Evolutionary conservation across 257 asterid species (phyloP), one percentile per base, ranked within the genome.

Genomic region (Henckelia pumila): DNA sequence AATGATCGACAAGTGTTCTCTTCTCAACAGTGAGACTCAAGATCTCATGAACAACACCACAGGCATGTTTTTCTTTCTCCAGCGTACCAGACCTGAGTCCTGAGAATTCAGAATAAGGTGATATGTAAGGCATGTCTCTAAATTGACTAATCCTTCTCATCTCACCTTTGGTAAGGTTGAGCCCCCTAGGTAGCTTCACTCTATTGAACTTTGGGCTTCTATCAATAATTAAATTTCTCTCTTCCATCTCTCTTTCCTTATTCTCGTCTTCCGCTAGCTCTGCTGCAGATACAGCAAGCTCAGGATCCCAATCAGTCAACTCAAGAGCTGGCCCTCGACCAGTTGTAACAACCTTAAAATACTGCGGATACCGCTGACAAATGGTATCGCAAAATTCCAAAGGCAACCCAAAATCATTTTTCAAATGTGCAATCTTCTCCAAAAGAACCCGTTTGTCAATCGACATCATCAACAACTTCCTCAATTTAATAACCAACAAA

Each of bases 381-480:
- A 94, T 85, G 1, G 99, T 94, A 73, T 88, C 89, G 3, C 91
- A 81, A 25, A 91, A 94, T 29, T 91, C 99, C 63, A 77, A 23
- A 0, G 99, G 97, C 56, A 94, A 95, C 35, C 97, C 99, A 19
- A 94, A 71, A 80, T 94, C 99, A 59, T 81, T 76, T 82, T 47
- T 91, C 83, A 94, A 77, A 83, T 94, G 99, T 7, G 89, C 88
- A 59, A 94, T 91, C 82, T 94, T 94, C 88, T 91, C 96, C 82
- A 94, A 70, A 30, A 87, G 91, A 75, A 94, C 87, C 74, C 96
- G 82, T 71, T 86, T 94, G 67, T 94, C 99, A 14, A 77, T 72
- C 0, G 97, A 91, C 97, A 94, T 91, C 99, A 94, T 94, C 81
- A 94, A 73, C 73, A 91, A 77, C 73, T 94, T 94, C 79, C 99